phyloP scores from a whole-genome alignment of 2,329 filamentous ascomycete species.

The Colletotrichum chlorophyti region DNA sequence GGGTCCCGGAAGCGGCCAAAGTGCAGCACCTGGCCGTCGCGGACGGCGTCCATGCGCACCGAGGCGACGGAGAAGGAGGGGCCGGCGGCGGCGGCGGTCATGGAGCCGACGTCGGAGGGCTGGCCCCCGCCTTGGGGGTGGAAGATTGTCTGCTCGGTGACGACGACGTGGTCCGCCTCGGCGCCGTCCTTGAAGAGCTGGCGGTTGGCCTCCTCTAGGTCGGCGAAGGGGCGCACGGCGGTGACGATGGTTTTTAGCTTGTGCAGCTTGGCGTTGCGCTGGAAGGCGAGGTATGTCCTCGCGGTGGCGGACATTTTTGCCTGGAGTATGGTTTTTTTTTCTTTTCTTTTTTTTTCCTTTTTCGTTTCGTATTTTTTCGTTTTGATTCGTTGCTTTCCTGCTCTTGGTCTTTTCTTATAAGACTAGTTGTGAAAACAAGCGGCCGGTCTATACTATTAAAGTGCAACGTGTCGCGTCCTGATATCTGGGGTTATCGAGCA shows the following conservation, averaged over 20 bases:
- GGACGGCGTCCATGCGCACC: conserved; percentile 61
- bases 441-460: neutral
- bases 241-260: conserved; percentile 51
- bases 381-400: no score
- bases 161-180: conserved; percentile 61
- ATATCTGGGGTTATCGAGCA: neutral
- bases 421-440: no score
- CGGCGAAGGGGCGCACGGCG: conserved; percentile 54
- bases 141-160: conserved; percentile 73
- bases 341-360: no score
- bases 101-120: conserved; percentile 70
- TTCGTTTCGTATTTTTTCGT: no score
- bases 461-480: neutral
- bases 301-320: conserved; percentile 8
- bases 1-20: conserved; percentile 62
- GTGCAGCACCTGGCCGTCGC: conserved; percentile 67
- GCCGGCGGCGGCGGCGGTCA: conserved; percentile 43
- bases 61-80: conserved; percentile 58
- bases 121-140: conserved; percentile 79
- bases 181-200: conserved; percentile 64
- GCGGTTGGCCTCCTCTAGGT: conserved; percentile 57
- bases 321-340: no score
- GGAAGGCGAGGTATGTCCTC: conserved; percentile 52
- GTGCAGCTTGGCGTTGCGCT: conserved; percentile 50
- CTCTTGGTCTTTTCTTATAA: no score